A percentile compares a stretch with the other conserved stretches of the same genome.
Evolutionary conservation across 805 yeast species (phyloP).

Genomic region (Sungouiella blattae): DNA sequence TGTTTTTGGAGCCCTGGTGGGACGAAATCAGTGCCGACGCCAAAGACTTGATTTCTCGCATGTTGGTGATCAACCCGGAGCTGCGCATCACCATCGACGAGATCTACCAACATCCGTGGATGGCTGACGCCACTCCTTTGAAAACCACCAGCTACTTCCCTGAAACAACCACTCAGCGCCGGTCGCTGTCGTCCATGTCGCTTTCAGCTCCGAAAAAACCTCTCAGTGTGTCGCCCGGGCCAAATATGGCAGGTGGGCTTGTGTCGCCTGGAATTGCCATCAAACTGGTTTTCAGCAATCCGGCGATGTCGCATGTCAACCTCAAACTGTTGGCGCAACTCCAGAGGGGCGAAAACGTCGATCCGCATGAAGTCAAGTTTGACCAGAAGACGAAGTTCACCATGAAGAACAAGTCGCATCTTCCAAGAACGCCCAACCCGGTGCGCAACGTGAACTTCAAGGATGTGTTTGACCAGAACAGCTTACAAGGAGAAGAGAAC

Average conservation of each 20-base stretch:
- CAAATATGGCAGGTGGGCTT: slow-evolving; percentile 8
- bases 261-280: slow-evolving; percentile 26
- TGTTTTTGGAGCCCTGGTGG: slow-evolving; percentile 85
- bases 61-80: slow-evolving; percentile 69
- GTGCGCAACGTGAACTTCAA: slow-evolving; percentile 29
- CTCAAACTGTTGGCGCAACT: slow-evolving; percentile 13
- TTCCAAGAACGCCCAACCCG: slow-evolving; percentile 43
- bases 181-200: background rate
- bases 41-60: slow-evolving; percentile 61
- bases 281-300: slow-evolving; percentile 40
- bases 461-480: slow-evolving; percentile 21
- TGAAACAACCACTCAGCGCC: background rate
- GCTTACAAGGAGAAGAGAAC: slow-evolving; percentile 1
- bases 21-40: slow-evolving; percentile 73
- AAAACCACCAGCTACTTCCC: slow-evolving; percentile 15
- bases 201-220: background rate
- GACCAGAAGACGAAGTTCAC: slow-evolving; percentile 7
- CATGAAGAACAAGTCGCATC: slow-evolving; percentile 10
- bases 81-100: slow-evolving; percentile 69
- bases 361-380: slow-evolving; percentile 19
- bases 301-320: slow-evolving; percentile 33
- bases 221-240: background rate
- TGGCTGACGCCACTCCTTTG: slow-evolving; percentile 22
- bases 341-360: slow-evolving; percentile 9
- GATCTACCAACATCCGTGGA: slow-evolving; percentile 76